phyloP scores from a whole-genome alignment of 208 protist genomes.

The Dictyostelium gargantuum region DNA sequence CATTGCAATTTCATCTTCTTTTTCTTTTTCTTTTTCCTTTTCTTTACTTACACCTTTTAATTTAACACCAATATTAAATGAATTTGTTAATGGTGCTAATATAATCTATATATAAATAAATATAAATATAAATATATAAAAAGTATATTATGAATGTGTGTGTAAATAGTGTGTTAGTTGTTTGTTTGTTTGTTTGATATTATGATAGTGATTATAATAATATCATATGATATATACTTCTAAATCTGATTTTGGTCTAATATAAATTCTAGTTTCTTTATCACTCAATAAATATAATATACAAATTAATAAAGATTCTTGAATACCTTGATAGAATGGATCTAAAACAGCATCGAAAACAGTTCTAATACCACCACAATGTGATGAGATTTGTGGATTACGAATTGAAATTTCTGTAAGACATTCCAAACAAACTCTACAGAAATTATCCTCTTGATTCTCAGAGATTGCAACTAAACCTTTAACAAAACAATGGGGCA shows the following conservation, averaged over 20 bases:
- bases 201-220: too few relatives aligned
- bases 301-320: constrained; percentile 48
- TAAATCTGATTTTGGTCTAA: constrained; percentile 49
- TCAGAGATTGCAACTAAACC: constrained; percentile 26
- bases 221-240: too few relatives aligned
- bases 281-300: constrained; percentile 60
- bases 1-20: constrained; percentile 31
- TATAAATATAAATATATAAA: background rate
- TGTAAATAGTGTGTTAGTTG: background rate
- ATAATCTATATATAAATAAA: constrained; percentile 19
- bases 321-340: constrained; percentile 62
- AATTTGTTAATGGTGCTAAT: constrained; percentile 42
- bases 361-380: constrained; percentile 54
- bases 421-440: constrained; percentile 32
- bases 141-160: background rate
- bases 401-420: constrained; percentile 54
- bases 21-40: constrained; percentile 60
- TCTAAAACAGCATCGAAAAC: constrained; percentile 50
- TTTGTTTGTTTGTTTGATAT: background rate
- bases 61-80: constrained; percentile 15
- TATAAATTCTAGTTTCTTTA: constrained; percentile 22
- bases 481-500: constrained; percentile 53
- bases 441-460: constrained; percentile 52
- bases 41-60: constrained; percentile 34
- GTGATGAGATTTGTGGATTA: constrained; percentile 53